phyloP scores from a whole-genome alignment of 306 rosid genomes.

The Glycine latifolia region DNA sequence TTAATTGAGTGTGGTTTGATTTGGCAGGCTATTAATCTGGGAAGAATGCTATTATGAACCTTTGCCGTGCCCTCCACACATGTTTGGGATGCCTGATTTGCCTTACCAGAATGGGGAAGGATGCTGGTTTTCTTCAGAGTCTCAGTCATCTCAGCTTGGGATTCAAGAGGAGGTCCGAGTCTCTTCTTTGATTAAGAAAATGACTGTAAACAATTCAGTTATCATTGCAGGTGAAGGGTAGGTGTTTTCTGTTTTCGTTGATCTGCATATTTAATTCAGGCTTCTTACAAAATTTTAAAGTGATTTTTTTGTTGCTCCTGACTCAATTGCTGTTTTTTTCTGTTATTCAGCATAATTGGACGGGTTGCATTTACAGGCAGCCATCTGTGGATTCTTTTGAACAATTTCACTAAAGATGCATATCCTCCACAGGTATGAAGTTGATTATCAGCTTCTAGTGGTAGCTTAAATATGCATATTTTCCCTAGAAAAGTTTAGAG shows the following conservation, averaged over 20 bases:
- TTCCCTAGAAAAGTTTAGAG: background rate
- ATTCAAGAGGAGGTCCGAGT: conserved; percentile 62
- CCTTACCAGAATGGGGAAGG: conserved; percentile 70
- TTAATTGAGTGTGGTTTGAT: conserved; percentile 34
- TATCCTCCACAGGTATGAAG: conserved; percentile 77
- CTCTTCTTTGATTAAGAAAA: conserved; percentile 63
- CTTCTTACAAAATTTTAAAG: conserved; percentile 14
- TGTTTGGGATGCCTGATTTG: conserved; percentile 54
- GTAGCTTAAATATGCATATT: background rate
- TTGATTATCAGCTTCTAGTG: conserved; percentile 24
- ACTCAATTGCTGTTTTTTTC: conserved; percentile 33
- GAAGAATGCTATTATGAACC: conserved; percentile 85
- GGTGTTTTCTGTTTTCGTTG: conserved; percentile 40
- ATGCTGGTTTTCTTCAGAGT: conserved; percentile 64
- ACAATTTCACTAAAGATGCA: conserved; percentile 57
- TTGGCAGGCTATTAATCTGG: conserved; percentile 84
- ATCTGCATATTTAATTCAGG: conserved; percentile 9
- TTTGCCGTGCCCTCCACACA: conserved; percentile 44
- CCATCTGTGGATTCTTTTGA: conserved; percentile 82
- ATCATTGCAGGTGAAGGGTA: conserved; percentile 92
- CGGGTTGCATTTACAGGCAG: conserved; percentile 86
- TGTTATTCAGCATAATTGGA: conserved; percentile 78
- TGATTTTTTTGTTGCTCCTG: conserved; percentile 27
- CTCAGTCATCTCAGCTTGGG: conserved; percentile 50
- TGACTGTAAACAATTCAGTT: conserved; percentile 71